A percentile compares a stretch with the other conserved stretches of the same genome.
Conservation (phyloP, 805 yeast species). For the Wickerhamomyces canadensis region DNA sequence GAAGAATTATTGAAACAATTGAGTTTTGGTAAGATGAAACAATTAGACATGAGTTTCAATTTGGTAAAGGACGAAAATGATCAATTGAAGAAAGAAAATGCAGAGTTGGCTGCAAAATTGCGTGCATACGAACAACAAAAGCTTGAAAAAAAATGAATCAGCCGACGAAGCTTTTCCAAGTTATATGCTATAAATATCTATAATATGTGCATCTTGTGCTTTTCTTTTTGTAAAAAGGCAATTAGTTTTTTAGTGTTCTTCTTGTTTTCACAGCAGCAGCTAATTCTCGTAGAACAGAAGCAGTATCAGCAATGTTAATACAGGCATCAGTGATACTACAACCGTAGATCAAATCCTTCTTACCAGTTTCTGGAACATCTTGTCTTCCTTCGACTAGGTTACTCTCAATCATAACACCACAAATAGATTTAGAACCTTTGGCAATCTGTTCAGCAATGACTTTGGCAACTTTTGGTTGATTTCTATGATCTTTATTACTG, state of each 20-base stretch:
- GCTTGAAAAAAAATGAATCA: background rate
- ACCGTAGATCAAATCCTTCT: slow-evolving; percentile 76
- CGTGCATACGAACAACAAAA: background rate
- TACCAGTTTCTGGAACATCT: slow-evolving; percentile 74
- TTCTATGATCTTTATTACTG: slow-evolving; percentile 82
- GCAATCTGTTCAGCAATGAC: slow-evolving; percentile 73
- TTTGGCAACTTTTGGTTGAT: slow-evolving; percentile 87
- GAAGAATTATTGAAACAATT: slow-evolving; percentile 63
- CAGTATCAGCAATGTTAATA: slow-evolving; percentile 86
- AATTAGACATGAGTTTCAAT: slow-evolving; percentile 62
- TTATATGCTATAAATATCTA: too few species aligned
- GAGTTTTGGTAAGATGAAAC: slow-evolving; percentile 72
- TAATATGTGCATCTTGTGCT: background rate
- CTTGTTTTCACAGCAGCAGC: slow-evolving; percentile 78
- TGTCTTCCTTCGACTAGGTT: slow-evolving; percentile 91
- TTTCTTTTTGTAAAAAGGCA: background rate
- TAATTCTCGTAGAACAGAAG: slow-evolving; percentile 57
- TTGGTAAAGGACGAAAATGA: slow-evolving; percentile 46
- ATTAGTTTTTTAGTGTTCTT: slow-evolving; percentile 34
- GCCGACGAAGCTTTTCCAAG: too few species aligned
- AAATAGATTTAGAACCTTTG: slow-evolving; percentile 66
- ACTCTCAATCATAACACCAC: slow-evolving; percentile 97
- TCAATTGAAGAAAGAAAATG: slow-evolving; percentile 34
- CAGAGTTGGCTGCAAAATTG: background rate
- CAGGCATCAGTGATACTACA: slow-evolving; percentile 98